These are phyloP conservation scores for Mollisiaceae sp. DNA, from an alignment of 2,329 filamentous ascomycete species.

Conservation along the genomic window DNA sequence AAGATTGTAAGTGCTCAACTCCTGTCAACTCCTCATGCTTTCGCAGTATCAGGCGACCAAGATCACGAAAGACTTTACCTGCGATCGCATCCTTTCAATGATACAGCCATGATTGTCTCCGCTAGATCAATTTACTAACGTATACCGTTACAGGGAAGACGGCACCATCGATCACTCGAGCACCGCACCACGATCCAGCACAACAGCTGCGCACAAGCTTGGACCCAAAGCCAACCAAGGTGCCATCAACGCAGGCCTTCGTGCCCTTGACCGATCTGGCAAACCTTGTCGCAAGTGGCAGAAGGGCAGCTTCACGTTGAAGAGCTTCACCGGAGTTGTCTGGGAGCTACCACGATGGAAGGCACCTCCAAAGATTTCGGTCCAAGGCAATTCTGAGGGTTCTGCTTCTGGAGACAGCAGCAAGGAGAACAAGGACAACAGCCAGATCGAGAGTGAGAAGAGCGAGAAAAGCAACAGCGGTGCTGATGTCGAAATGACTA, in stretches of 20 bases:
- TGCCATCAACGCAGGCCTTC: slow-evolving; percentile 94
- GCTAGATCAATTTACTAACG: slow-evolving; percentile 18
- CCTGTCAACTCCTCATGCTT: slow-evolving; percentile 7
- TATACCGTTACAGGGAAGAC: slow-evolving; percentile 57
- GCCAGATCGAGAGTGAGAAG: slow-evolving; percentile 58
- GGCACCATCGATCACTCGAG: slow-evolving; percentile 63
- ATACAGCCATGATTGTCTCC: background rate
- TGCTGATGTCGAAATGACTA: slow-evolving; percentile 64
- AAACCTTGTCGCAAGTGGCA: slow-evolving; percentile 93
- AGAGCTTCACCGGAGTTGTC: slow-evolving; percentile 87
- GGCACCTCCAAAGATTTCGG: slow-evolving; percentile 64
- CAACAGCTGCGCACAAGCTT: slow-evolving; percentile 70
- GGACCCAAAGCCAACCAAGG: slow-evolving; percentile 96
- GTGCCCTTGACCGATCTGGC: slow-evolving; percentile 89
- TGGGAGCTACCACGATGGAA: slow-evolving; percentile 88
- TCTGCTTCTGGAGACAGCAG: slow-evolving; percentile 56
- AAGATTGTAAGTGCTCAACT: slow-evolving; percentile 72
- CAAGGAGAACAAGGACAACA: slow-evolving; percentile 70
- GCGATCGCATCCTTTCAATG: background rate
- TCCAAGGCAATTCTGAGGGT: slow-evolving; percentile 52
- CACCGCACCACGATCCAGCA: slow-evolving; percentile 48
- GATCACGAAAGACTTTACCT: background rate
- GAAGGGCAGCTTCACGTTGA: slow-evolving; percentile 80
- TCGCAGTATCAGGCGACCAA: background rate
- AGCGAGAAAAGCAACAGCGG: slow-evolving; percentile 64